Percentiles rank a stretch among this genome's conserved stretches.
phyloP scores from a whole-genome alignment of 176 grass and related monocot genomes.

The Calamus simplicifolius region DNA sequence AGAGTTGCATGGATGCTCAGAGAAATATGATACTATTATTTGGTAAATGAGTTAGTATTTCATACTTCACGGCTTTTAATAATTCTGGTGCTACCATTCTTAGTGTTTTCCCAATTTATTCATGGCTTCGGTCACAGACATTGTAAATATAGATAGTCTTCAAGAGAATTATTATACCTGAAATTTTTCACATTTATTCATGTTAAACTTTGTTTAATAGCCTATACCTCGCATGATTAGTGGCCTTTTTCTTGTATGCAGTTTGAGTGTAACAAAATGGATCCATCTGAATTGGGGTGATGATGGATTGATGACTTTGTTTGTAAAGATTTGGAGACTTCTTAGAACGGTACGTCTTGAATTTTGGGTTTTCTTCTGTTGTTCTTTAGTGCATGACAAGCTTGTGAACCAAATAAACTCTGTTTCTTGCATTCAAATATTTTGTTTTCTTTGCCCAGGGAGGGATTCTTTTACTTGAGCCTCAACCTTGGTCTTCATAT shows the following conservation, averaged over 20 bases:
- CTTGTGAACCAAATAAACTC: background rate
- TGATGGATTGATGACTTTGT: conserved; percentile 77
- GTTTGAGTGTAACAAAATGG: conserved; percentile 99
- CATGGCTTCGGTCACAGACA: too few species aligned
- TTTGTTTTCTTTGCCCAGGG: conserved; percentile 43
- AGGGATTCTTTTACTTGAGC: conserved; percentile 79
- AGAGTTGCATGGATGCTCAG: conserved; percentile 39
- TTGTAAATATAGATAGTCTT: too few species aligned
- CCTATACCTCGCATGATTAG: too few species aligned
- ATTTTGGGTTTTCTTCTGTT: conserved; percentile 14
- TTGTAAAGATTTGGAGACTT: conserved; percentile 87
- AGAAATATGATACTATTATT: conserved; percentile 78
- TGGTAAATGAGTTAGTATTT: conserved; percentile 41
- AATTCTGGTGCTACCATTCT: too few species aligned
- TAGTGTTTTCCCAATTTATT: too few species aligned
- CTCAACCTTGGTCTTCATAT: conserved; percentile 94
- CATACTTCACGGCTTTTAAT: background rate
- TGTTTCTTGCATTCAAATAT: background rate
- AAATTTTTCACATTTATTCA: too few species aligned
- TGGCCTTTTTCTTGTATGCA: conserved; percentile 28
- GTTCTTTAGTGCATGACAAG: background rate
- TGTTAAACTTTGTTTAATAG: too few species aligned
- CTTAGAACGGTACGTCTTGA: conserved; percentile 58
- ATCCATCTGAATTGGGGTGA: conserved; percentile 99
- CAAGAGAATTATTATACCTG: too few species aligned